These are phyloP conservation scores for Dactylella cylindrospora DNA, from an alignment of 2,329 filamentous ascomycete species.

Conservation along the genomic window DNA sequence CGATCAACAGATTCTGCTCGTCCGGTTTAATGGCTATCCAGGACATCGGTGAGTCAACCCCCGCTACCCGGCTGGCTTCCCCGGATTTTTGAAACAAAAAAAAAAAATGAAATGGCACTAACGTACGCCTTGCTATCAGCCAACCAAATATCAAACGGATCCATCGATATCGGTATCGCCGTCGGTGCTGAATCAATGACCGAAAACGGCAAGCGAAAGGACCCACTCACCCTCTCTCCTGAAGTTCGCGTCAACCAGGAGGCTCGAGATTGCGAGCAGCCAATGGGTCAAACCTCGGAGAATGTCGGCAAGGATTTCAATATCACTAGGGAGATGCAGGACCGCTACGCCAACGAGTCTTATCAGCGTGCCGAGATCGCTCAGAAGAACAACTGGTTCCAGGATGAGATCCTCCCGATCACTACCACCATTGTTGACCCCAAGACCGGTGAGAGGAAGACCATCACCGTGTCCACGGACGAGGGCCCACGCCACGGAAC, in stretches of 20 bases:
- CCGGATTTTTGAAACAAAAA: too few species aligned
- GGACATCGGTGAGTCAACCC: slow-evolving; percentile 66
- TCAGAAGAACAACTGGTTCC: slow-evolving; percentile 87
- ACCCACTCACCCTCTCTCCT: slow-evolving; percentile 70
- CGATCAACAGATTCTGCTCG: slow-evolving; percentile 94
- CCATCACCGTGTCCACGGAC: slow-evolving; percentile 77
- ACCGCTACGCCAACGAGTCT: slow-evolving; percentile 81
- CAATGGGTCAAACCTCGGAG: slow-evolving; percentile 98
- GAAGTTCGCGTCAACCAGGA: slow-evolving; percentile 73
- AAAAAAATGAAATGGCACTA: background rate
- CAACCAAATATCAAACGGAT: slow-evolving; percentile 75
- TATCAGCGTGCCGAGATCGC: slow-evolving; percentile 84
- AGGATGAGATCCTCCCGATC: slow-evolving; percentile 92
- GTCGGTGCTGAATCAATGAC: slow-evolving; percentile 90
- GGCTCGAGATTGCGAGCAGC: slow-evolving; percentile 80
- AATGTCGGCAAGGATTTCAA: slow-evolving; percentile 91
- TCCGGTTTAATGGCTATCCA: slow-evolving; percentile 93
- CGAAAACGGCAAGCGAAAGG: slow-evolving; percentile 67
- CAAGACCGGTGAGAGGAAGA: slow-evolving; percentile 74
- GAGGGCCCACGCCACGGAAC: slow-evolving; percentile 91
- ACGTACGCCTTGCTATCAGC: slow-evolving; percentile 54
- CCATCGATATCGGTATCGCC: slow-evolving; percentile 84
- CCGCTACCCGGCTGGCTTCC: background rate
- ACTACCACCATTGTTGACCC: slow-evolving; percentile 77
- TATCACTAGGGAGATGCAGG: slow-evolving; percentile 76